These are phyloP conservation scores for Plasmodiophora brassicae DNA, from an alignment of 208 protist species.

Conservation along the genomic window DNA sequence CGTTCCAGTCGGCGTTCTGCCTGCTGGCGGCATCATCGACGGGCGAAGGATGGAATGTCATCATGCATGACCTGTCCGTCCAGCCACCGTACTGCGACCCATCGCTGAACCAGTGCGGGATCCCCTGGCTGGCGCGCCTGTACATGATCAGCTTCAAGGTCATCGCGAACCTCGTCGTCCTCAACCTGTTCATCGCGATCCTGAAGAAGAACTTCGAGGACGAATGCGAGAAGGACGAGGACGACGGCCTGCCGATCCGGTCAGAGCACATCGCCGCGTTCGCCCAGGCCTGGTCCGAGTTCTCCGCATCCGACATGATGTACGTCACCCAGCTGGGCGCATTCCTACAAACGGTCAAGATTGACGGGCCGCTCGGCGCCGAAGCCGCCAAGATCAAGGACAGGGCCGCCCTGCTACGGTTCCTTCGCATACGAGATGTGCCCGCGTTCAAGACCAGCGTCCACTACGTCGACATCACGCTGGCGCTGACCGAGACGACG, in stretches of 20 bases:
- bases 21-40: constrained; percentile 36
- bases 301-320: neutral
- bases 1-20: constrained; percentile 50
- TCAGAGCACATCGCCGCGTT: neutral
- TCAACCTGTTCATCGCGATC: constrained; percentile 62
- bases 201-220: constrained; percentile 58
- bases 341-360: neutral
- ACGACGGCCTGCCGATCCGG: neutral
- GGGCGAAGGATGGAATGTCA: constrained; percentile 50
- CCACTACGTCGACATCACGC: neutral
- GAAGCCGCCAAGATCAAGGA: neutral
- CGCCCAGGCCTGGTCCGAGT: neutral
- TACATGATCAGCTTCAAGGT: constrained; percentile 58
- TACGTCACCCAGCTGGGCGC: neutral
- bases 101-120: constrained; percentile 25
- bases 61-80: constrained; percentile 45
- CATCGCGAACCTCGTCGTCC: constrained; percentile 45
- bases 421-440: neutral
- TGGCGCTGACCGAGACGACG: neutral
- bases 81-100: constrained; percentile 37
- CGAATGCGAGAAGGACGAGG: constrained; percentile 26
- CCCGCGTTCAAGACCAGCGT: neutral
- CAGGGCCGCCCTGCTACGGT: neutral
- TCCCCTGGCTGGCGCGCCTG: constrained; percentile 8
- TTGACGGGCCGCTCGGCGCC: neutral